Percentiles rank a stretch among this genome's conserved stretches.
These are phyloP conservation scores for Aspergillus sergii DNA, from an alignment of 2,329 filamentous ascomycete genomes.

Conservation along the genomic window DNA sequence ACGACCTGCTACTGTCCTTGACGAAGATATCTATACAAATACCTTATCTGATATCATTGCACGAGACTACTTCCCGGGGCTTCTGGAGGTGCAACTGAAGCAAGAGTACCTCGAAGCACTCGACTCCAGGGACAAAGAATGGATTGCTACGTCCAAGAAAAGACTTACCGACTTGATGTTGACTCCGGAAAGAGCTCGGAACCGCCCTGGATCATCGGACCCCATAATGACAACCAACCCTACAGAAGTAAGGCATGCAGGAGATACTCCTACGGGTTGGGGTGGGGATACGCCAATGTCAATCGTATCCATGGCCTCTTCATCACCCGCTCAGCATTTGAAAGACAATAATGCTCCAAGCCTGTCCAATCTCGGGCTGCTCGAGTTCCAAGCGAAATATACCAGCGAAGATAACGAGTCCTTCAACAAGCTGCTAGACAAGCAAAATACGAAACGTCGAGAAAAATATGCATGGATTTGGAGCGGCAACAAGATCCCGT, in stretches of 20 bases:
- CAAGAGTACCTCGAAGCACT: slow-evolving; percentile 91
- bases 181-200: slow-evolving; percentile 65
- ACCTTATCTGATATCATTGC: slow-evolving; percentile 92
- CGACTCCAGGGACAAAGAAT: slow-evolving; percentile 78
- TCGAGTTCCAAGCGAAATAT: slow-evolving; percentile 86
- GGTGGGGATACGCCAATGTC: slow-evolving; percentile 74
- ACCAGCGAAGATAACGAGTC: slow-evolving; percentile 98
- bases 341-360: slow-evolving; percentile 58
- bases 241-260: slow-evolving; percentile 12
- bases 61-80: slow-evolving; percentile 92
- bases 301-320: slow-evolving; percentile 42
- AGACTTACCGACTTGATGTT: slow-evolving; percentile 73
- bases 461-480: slow-evolving; percentile 90
- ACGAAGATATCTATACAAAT: slow-evolving; percentile 91
- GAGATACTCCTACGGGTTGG: slow-evolving; percentile 52
- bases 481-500: slow-evolving; percentile 78
- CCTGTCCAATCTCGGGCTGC: slow-evolving; percentile 73
- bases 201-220: slow-evolving; percentile 19
- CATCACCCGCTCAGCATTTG: slow-evolving; percentile 32
- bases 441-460: slow-evolving; percentile 80
- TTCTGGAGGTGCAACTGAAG: slow-evolving; percentile 82
- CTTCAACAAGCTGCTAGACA: slow-evolving; percentile 89
- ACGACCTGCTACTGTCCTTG: slow-evolving; percentile 80
- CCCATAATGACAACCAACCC: slow-evolving; percentile 59
- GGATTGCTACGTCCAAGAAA: slow-evolving; percentile 81